phyloP scores from a whole-genome alignment of 2,329 filamentous ascomycete genomes.

The Paecilomyces variotii region DNA sequence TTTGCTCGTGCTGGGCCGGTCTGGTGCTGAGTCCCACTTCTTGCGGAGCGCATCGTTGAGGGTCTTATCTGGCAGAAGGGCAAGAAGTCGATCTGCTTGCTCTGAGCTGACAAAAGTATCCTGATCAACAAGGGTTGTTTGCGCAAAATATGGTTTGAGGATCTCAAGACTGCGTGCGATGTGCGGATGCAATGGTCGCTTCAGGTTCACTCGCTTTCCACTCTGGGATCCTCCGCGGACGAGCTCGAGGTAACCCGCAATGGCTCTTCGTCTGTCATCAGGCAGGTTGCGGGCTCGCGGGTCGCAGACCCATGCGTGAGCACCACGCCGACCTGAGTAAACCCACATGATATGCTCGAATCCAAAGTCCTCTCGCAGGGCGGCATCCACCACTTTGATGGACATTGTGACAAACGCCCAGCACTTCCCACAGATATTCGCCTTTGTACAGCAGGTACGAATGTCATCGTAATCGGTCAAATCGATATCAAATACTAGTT shows the following conservation, averaged over 20 bases:
- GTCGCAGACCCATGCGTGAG: conserved; percentile 97
- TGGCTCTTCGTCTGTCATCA: conserved; percentile 73
- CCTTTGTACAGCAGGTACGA: conserved; percentile 86
- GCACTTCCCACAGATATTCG: conserved; percentile 88
- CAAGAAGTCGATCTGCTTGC: conserved; percentile 67
- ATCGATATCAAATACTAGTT: conserved; percentile 98
- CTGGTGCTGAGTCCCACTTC: conserved; percentile 84
- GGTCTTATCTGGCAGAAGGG: conserved; percentile 71
- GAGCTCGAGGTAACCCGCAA: conserved; percentile 84
- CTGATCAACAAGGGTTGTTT: conserved; percentile 72
- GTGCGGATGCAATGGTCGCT: conserved; percentile 83
- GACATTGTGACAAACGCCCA: conserved; percentile 98
- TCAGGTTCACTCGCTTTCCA: conserved; percentile 77
- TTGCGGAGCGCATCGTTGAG: conserved; percentile 72
- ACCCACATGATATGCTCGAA: conserved; percentile 98
- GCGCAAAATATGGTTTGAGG: conserved; percentile 74
- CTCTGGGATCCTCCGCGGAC: conserved; percentile 78
- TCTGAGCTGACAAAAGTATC: conserved; percentile 72
- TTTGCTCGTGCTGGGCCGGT: conserved; percentile 68
- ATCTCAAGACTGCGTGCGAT: conserved; percentile 76
- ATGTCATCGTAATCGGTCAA: conserved; percentile 98
- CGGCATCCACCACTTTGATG: conserved; percentile 83
- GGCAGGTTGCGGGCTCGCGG: conserved; percentile 75
- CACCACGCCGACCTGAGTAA: conserved; percentile 92
- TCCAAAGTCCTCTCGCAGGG: conserved; percentile 86